Evolutionary conservation across 306 rosid species (phyloP), one percentile per base, ranked within the genome.

Genomic region (Trifolium subterraneum): DNA sequence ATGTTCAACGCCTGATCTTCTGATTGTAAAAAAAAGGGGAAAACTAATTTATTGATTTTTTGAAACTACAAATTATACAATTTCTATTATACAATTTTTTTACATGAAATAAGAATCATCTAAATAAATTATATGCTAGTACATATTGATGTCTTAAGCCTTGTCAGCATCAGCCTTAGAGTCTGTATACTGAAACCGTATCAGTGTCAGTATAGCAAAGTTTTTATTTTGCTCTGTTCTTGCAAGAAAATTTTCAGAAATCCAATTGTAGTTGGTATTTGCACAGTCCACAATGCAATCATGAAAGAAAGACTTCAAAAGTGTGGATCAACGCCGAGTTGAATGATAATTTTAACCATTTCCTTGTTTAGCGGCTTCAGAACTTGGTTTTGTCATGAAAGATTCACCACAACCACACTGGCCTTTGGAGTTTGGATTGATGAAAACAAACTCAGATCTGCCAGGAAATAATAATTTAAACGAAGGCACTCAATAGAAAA

Each of bases 371-470:
- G 85, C 45, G 69, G 87, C 84, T 55, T 85, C 90, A 10, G 75
- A 41, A 70, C 72, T 73, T 74, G 85, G 11, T 44, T 87, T 88
- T 54, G 97, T 91, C 97, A 91, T 86, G 81, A 91, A 91, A 59
- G 97, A 91, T 77, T 91, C 97, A 59, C 98, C 98, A 68, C 98
- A 93, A 33, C 98, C 98, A 84, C 98, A 93, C 71, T 93, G 94
- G 47, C 97, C 98, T 87, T 91, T 89, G 6, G 98, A 93, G 79
- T 93, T 93, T 50, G 98, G 98, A 77, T 94, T 94, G 72, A 94
- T 81, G 64, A 94, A 94, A 50, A 94, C 79, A 42, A 94, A 94
- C 87, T 94, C 98, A 0, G 97, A 94, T 78, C 97, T 94, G 90
- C 54, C 64, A 61, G 15, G 59, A 15, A n/a, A 20, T n/a, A 3